Conservation (phyloP, 805 yeast species). For the Spathaspora hagerdaliae region DNA sequence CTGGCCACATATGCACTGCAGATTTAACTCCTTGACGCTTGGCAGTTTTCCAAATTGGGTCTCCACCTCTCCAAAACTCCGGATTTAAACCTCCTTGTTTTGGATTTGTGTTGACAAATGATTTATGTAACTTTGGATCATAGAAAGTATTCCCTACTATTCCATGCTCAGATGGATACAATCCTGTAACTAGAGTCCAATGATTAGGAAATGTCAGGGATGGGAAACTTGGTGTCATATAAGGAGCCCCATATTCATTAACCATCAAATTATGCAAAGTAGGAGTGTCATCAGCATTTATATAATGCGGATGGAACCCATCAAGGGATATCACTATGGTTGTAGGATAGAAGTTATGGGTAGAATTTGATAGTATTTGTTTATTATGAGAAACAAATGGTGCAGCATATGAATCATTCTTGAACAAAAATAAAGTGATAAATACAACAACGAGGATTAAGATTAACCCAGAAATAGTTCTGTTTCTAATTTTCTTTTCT, state of each 20-base stretch:
- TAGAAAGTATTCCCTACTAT: constrained; percentile 79
- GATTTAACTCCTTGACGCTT: constrained; percentile 53
- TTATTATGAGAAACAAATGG: not conserved
- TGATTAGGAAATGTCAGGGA: constrained; percentile 89
- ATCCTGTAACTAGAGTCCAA: constrained; percentile 86
- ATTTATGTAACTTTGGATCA: constrained; percentile 52
- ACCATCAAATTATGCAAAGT: constrained; percentile 54
- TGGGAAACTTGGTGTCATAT: constrained; percentile 84
- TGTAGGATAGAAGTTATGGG: constrained; percentile 69
- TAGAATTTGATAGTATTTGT: constrained; percentile 46
- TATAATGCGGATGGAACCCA: constrained; percentile 89
- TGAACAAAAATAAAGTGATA: not conserved
- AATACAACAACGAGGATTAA: not conserved
- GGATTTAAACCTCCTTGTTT: constrained; percentile 46
- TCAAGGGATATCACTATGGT: constrained; percentile 79
- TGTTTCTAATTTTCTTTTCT: constrained; percentile 17
- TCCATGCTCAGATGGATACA: constrained; percentile 80
- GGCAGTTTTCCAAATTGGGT: constrained; percentile 84
- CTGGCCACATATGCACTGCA: constrained; percentile 97
- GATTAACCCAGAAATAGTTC: constrained; percentile 9
- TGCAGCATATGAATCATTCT: not conserved
- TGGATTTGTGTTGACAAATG: constrained; percentile 63
- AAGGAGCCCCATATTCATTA: constrained; percentile 64
- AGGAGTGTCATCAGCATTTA: constrained; percentile 66
- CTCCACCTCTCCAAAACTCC: constrained; percentile 80